Evolutionary conservation across 2,329 filamentous ascomycete genomes (phyloP).

Genomic region (Chaetomiaceae sp.): DNA sequence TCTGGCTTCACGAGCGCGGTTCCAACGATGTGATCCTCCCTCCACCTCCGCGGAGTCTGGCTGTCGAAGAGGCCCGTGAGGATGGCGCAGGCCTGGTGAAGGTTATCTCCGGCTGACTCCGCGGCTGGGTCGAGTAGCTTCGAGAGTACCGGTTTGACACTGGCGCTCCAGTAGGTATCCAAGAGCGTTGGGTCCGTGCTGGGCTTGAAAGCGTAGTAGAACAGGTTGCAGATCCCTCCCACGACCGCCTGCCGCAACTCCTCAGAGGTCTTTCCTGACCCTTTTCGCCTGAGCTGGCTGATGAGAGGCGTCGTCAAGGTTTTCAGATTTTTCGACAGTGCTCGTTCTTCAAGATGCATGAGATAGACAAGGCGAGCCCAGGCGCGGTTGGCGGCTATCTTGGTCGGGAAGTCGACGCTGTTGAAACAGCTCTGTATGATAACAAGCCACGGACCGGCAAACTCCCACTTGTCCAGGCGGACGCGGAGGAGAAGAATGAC

Average conservation of each 20-base stretch:
- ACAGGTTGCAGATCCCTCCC: slow-evolving; percentile 69
- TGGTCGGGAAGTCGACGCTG: slow-evolving; percentile 62
- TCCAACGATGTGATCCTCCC: slow-evolving; percentile 63
- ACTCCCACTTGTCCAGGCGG: slow-evolving; percentile 62
- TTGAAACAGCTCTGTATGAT: slow-evolving; percentile 83
- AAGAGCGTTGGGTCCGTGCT: slow-evolving; percentile 57
- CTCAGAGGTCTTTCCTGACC: slow-evolving; percentile 49
- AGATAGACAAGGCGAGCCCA: slow-evolving; percentile 82
- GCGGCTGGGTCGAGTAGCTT: slow-evolving; percentile 43
- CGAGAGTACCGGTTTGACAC: slow-evolving; percentile 58
- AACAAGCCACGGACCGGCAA: slow-evolving; percentile 67
- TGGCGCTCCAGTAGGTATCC: slow-evolving; percentile 72
- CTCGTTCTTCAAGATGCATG: slow-evolving; percentile 56
- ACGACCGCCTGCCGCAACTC: slow-evolving; percentile 52
- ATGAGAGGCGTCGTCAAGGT: slow-evolving; percentile 60
- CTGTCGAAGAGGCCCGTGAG: slow-evolving; percentile 65
- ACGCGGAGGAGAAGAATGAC: slow-evolving; percentile 70
- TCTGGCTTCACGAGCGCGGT: slow-evolving; percentile 52
- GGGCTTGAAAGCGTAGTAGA: slow-evolving; percentile 78
- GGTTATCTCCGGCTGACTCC: slow-evolving; percentile 38
- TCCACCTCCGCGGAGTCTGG: slow-evolving; percentile 59
- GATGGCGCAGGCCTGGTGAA: slow-evolving; percentile 59
- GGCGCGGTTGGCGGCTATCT: slow-evolving; percentile 70
- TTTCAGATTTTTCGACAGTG: slow-evolving; percentile 49
- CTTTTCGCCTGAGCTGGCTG: slow-evolving; percentile 62